phyloP scores from a whole-genome alignment of 2,329 filamentous ascomycete species.

The Aspergillus sp. region DNA sequence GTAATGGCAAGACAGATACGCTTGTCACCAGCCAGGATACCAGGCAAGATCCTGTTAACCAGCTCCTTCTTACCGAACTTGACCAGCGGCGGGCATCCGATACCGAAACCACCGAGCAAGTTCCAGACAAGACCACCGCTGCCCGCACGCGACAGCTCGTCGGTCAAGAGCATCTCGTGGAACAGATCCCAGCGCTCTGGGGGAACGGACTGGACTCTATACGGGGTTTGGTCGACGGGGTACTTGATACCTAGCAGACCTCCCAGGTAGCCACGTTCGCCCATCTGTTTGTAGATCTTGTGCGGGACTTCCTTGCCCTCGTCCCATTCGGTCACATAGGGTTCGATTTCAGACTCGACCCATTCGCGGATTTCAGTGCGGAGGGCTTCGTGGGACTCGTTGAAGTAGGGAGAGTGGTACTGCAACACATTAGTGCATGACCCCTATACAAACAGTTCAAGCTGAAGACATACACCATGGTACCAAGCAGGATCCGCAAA shows the following conservation, averaged over 20 bases:
- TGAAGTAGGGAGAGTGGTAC: slow-evolving; percentile 97
- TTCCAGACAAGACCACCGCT: slow-evolving; percentile 97
- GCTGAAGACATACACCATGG: slow-evolving; percentile 62
- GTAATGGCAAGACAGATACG: slow-evolving; percentile 96
- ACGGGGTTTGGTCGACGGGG: slow-evolving; percentile 65
- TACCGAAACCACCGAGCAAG: slow-evolving; percentile 90
- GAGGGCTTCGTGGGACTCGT: slow-evolving; percentile 84
- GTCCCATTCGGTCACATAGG: slow-evolving; percentile 91
- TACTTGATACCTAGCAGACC: slow-evolving; percentile 77
- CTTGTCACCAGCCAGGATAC: slow-evolving; percentile 86
- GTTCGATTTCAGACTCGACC: slow-evolving; percentile 84
- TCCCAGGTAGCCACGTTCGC: slow-evolving; percentile 82
- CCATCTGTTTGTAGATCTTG: slow-evolving; percentile 91
- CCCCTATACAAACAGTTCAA: not conserved
- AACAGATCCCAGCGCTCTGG: slow-evolving; percentile 95
- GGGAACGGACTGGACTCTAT: slow-evolving; percentile 67
- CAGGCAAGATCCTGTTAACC: slow-evolving; percentile 80
- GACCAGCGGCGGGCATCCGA: slow-evolving; percentile 83
- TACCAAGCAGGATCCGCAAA: slow-evolving; percentile 94
- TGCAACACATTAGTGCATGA: slow-evolving; percentile 28
- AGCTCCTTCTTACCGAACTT: slow-evolving; percentile 85
- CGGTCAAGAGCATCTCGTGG: slow-evolving; percentile 92
- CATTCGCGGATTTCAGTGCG: slow-evolving; percentile 87
- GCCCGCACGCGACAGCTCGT: slow-evolving; percentile 82
- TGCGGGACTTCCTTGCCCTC: slow-evolving; percentile 86